Percentiles rank a stretch among this genome's conserved stretches.
These are phyloP conservation scores for Scedosporium minutisporum DNA, from an alignment of 2,329 filamentous ascomycete species.

Conservation along the genomic window DNA sequence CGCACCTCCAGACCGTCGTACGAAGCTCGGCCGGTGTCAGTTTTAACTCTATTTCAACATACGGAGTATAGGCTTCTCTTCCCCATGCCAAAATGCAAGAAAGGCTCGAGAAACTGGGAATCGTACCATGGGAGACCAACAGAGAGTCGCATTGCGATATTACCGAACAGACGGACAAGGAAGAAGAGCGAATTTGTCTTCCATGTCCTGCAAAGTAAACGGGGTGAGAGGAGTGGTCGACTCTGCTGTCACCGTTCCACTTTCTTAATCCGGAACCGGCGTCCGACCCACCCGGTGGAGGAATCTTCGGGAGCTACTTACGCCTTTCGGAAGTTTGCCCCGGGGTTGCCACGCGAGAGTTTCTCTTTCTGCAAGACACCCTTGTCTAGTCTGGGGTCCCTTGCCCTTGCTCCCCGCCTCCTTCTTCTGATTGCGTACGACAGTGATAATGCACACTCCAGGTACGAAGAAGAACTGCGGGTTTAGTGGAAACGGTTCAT, in stretches of 20 bases:
- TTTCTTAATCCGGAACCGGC: not conserved
- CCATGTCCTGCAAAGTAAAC: not conserved
- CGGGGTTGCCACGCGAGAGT: not conserved
- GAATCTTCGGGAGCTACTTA: slow-evolving; percentile 1
- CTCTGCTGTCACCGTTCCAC: not conserved
- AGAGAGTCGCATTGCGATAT: not conserved
- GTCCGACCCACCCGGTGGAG: not conserved
- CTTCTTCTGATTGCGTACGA: too few species aligned
- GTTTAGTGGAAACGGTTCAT: too few species aligned
- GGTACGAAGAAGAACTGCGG: too few species aligned
- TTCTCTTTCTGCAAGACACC: too few species aligned
- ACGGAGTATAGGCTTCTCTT: too few species aligned
- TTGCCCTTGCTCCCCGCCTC: too few species aligned
- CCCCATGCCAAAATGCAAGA: not conserved
- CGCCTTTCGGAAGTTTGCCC: slow-evolving; percentile 5
- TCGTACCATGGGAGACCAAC: not conserved
- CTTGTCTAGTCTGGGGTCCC: too few species aligned
- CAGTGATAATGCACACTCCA: too few species aligned
- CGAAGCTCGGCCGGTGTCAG: too few species aligned
- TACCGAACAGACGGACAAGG: not conserved
- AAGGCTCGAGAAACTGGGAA: not conserved
- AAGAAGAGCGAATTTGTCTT: not conserved
- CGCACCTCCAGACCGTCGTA: too few species aligned
- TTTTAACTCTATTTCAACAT: too few species aligned
- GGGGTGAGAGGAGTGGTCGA: not conserved